Conservation (phyloP, 129 eudicot genomes). For the Tagetes patula region DNA sequence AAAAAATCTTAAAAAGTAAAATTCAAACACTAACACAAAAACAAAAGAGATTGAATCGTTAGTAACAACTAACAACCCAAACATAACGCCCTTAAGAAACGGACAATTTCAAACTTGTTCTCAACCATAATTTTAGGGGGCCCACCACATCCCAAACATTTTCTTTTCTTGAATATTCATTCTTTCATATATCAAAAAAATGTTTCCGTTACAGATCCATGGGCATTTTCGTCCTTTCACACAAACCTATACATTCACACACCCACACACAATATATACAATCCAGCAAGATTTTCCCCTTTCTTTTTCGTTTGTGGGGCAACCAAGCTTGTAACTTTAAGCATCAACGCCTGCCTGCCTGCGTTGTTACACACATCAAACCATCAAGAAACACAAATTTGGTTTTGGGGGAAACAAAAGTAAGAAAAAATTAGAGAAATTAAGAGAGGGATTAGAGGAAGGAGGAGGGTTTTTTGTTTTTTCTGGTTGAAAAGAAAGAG, state of each 20-base stretch:
- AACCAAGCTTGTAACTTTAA: constrained; percentile 34
- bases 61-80: too few species aligned
- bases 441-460: constrained; percentile 36
- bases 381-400: too few species aligned
- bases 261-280: constrained; percentile 11
- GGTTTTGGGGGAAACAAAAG: not conserved
- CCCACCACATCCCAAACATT: too few species aligned
- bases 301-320: constrained; percentile 31
- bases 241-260: not conserved
- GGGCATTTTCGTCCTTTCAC: constrained; percentile 23
- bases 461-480: constrained; percentile 45
- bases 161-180: too few species aligned
- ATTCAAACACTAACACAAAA: too few species aligned
- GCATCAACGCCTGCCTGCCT: constrained; percentile 38
- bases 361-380: too few species aligned
- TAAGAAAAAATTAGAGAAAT: constrained; percentile 33
- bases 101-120: too few species aligned
- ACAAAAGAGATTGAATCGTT: too few species aligned
- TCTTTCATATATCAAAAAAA: not conserved
- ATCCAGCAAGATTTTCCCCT: constrained; percentile 29
- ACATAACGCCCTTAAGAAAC: too few species aligned
- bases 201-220: constrained; percentile 44
- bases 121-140: too few species aligned
- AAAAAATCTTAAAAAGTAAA: too few species aligned
- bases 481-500: constrained; percentile 33